Evolutionary conservation across 306 rosid genomes (phyloP).

Genomic region (Cucurbita pepo): DNA sequence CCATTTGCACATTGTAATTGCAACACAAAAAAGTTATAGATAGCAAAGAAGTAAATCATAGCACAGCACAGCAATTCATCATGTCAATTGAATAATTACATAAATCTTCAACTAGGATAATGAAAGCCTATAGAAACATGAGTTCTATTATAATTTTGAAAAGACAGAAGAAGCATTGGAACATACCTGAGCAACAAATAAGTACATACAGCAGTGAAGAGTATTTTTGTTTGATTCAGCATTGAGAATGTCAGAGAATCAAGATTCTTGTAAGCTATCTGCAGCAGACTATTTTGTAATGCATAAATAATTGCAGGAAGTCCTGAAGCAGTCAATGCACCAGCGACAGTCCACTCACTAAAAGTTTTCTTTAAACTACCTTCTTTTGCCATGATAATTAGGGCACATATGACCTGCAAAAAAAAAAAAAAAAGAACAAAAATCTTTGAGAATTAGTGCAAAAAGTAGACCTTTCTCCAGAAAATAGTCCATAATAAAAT

Average conservation of each 20-base stretch:
- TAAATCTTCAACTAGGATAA: neutral
- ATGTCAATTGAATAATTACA: no score
- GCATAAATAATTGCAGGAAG: slow-evolving; percentile 95
- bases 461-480: neutral
- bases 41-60: no score
- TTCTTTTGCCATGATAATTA: slow-evolving; percentile 64
- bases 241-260: slow-evolving; percentile 96
- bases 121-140: neutral
- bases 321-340: slow-evolving; percentile 89
- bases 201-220: slow-evolving; percentile 83
- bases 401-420: slow-evolving; percentile 52
- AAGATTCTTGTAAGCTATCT: slow-evolving; percentile 84
- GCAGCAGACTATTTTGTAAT: slow-evolving; percentile 89
- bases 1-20: no score
- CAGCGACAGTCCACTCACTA: slow-evolving; percentile 70
- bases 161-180: neutral
- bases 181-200: slow-evolving; percentile 65
- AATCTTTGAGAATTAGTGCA: neutral
- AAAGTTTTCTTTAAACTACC: slow-evolving; percentile 48
- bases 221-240: slow-evolving; percentile 83
- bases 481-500: neutral
- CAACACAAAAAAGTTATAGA: no score
- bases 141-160: no score
- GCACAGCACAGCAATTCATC: no score
- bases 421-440: slow-evolving; percentile 11